Base-by-base conservation (phyloP, 305 asterid species). In the Striga hermonthica region DNA sequence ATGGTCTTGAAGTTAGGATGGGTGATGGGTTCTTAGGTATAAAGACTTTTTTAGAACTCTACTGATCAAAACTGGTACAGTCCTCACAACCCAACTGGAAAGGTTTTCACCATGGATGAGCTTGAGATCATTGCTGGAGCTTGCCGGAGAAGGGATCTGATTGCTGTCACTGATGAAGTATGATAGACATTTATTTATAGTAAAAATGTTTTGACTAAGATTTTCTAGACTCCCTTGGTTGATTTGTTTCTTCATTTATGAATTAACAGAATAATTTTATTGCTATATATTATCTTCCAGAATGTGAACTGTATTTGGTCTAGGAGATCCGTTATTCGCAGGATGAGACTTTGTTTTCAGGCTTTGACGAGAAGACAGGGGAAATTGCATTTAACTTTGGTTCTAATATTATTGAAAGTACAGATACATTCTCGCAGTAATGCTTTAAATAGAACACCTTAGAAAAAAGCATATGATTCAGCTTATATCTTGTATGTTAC, bases 51-150 rank as follows among this genome's bases (percentile, higher is more conserved):
- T 58, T 72, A 69, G 69, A 55, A 40, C 52, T 72, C 50, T 74
- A 61, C 81, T 80, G 50, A 79, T 81, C 64, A 62, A 43, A 73
- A 66, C 55, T 74, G 76, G 70, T 61, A 72, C 96, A 86, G 98
- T 77, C 98, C 98, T 73, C 98, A 91, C 83, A 91, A 91, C 65
- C 98, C 98, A 41, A 91, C 96, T 41, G 98, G 98, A 55, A 88
- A 91, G 81, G 87, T 88, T 59, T 91, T 86, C 78, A 55, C 81
- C 66, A 71, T 57, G 81, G 84, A 77, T 62, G 98, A 91, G 86
- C 95, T 91, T 57, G 91, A 85, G 83, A 74, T 82, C 59, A 84
- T 91, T 75, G 95, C 96, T 64, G 88, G 70, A 75, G 94, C 85
- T 70, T 91, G 98, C 89, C 76, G 62, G 75, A 75, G 73, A 65